A percentile compares a stretch with the other conserved stretches of the same genome.
These are phyloP conservation scores for Otatea glauca DNA, from an alignment of 176 grass and related monocot species.

Conservation along the genomic window DNA sequence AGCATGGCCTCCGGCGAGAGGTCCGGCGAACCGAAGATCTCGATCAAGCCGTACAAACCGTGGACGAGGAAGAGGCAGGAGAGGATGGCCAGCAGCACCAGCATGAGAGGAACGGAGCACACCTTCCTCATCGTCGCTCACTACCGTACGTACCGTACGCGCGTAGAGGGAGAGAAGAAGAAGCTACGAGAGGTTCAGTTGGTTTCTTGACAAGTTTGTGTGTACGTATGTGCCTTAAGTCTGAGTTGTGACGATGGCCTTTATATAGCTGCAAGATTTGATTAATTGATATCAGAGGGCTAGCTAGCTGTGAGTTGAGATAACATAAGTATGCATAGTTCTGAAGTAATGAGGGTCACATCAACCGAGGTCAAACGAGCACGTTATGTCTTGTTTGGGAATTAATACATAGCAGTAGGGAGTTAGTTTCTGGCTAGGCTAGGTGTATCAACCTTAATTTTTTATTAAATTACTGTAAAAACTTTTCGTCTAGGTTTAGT, in stretches of 20 bases:
- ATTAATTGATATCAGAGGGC: neutral
- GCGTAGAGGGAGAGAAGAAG: too few relatives aligned
- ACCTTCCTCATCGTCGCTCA: conserved; percentile 38
- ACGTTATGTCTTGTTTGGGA: neutral
- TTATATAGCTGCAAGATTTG: conserved; percentile 38
- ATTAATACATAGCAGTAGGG: too few relatives aligned
- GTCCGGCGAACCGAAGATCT: conserved; percentile 54
- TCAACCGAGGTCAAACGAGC: conserved; percentile 56
- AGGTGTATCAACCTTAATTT: too few relatives aligned
- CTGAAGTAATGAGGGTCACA: conserved; percentile 19
- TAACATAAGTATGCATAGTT: neutral
- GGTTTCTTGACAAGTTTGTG: neutral
- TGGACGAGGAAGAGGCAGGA: conserved; percentile 47
- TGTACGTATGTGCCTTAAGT: neutral
- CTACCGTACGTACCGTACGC: too few relatives aligned
- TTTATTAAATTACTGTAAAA: too few relatives aligned
- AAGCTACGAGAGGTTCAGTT: neutral
- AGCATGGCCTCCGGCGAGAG: conserved; percentile 52
- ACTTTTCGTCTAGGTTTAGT: too few relatives aligned
- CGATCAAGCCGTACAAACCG: conserved; percentile 55
- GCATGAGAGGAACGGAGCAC: conserved; percentile 46
- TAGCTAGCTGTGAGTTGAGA: neutral
- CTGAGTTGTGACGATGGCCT: conserved; percentile 7
- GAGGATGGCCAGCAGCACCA: conserved; percentile 54
- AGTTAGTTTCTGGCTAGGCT: too few relatives aligned